Conservation (phyloP, 495 filamentous ascomycete species). For the Podospora fimiseda region DNA sequence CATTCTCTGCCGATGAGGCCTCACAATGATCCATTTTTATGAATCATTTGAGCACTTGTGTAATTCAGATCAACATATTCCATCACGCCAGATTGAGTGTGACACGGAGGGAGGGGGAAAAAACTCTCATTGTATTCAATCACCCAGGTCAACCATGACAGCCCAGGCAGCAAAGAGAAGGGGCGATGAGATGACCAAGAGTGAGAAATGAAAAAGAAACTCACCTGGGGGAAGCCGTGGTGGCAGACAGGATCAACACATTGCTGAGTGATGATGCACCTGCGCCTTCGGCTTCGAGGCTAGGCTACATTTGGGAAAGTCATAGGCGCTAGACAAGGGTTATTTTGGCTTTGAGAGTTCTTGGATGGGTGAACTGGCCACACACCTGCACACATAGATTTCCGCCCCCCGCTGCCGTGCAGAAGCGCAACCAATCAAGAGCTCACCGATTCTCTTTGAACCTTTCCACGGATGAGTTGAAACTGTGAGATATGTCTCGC, state of each 20-base stretch:
- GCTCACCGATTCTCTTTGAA: constrained; percentile 13
- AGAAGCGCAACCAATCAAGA: constrained; percentile 26
- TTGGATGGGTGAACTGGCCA: constrained; percentile 23
- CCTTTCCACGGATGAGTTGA: constrained; percentile 21
- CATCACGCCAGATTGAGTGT: not conserved
- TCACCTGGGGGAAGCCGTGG: not conserved
- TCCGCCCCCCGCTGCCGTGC: constrained; percentile 23
- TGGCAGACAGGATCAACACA: constrained; percentile 16
- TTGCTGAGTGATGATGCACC: constrained; percentile 17
- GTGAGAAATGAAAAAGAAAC: constrained; percentile 1
- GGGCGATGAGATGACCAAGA: not conserved
- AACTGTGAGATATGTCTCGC: constrained; percentile 24
- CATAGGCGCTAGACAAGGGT: constrained; percentile 25
- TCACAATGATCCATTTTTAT: not conserved
- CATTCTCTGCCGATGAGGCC: not conserved
- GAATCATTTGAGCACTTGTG: not conserved
- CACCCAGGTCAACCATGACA: too few species aligned
- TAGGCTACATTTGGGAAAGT: constrained; percentile 14
- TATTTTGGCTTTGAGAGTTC: constrained; percentile 19
- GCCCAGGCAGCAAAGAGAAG: constrained; percentile 1
- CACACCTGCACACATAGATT: constrained; percentile 16
- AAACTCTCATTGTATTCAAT: not conserved
- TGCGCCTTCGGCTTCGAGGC: constrained; percentile 15
- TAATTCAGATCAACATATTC: not conserved
- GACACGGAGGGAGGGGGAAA: not conserved